phyloP scores from a whole-genome alignment of 2,329 filamentous ascomycete species.

The Trichoderma polysporum region DNA sequence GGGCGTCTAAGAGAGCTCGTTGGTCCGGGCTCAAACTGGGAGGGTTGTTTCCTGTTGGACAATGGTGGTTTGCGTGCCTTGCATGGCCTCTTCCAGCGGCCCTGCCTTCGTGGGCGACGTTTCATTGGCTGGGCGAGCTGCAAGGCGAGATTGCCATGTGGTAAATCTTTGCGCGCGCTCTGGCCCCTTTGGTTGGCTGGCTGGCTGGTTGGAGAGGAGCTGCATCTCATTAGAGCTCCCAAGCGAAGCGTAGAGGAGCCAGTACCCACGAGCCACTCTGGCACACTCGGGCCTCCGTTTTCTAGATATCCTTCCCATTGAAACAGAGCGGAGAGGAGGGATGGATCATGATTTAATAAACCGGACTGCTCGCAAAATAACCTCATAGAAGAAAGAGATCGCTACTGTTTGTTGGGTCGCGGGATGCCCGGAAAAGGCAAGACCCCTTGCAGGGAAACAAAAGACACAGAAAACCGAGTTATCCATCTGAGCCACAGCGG shows the following conservation, averaged over 20 bases:
- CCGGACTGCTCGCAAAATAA: neutral
- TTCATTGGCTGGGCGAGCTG: constrained; percentile 13
- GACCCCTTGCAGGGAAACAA: neutral
- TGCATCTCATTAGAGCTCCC: neutral
- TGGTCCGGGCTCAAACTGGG: neutral
- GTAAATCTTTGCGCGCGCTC: neutral
- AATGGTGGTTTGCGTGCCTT: constrained; percentile 17
- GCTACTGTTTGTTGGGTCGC: neutral
- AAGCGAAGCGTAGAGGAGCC: neutral
- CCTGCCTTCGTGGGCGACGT: neutral
- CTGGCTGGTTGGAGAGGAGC: neutral
- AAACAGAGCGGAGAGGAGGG: neutral
- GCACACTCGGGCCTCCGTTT: neutral
- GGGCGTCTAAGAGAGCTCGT: constrained; percentile 9
- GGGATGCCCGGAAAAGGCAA: constrained; percentile 8
- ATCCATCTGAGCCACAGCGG: neutral
- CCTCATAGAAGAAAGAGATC: neutral
- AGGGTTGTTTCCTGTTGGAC: neutral
- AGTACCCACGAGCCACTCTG: neutral
- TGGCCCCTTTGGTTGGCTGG: neutral
- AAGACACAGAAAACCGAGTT: neutral
- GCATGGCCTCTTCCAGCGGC: constrained; percentile 17
- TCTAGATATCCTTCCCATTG: neutral
- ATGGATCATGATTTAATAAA: neutral
- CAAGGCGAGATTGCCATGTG: constrained; percentile 19